Base-by-base conservation (phyloP, 805 yeast species). In the Yarrowia yakushimensis region DNA sequence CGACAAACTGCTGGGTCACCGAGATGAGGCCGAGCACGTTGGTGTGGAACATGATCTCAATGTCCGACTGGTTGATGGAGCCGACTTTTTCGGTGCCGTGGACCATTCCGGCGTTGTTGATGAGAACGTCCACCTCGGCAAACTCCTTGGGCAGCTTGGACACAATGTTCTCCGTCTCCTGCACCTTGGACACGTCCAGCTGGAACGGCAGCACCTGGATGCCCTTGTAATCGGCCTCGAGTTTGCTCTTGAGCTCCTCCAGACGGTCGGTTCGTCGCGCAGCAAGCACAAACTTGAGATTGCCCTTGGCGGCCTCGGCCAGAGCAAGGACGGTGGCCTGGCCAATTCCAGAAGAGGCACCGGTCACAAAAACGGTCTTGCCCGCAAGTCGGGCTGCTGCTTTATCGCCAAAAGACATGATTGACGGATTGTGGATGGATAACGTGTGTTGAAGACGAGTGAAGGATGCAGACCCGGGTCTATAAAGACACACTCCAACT, bases 291-390 rank as follows among this genome's bases (percentile, higher is more conserved):
- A 90, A 79, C 69, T 87, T 85, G 68, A 87, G 72, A 12, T 85
- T 73, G 31, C 96, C 96, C 52, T 82, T 78, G 22, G 93, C 79
- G 15, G 90, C 89, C 22, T 78, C 84, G 43, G 97, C 94, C 67
- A 90, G 85, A 72, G 92, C 96, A 50, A 80, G 74, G 15, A 97
- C 98, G 11, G 97, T 91, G 61, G 96, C 94, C 67, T 84, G 84
- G 12, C 98, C 99, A 69, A 93, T 93, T 63, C 98, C 98, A 15
- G 97, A 85, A 25, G 97, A 89, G 8, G 98, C 98, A 66, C 98
- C 98, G n/a, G 98, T 90, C 69, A 93, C 87, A 42, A 93, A 81
- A 31, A 90, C 81, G 18, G 85, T 84, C 72, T 93, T 92, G 54
- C 87, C 87, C 22, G 87, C 84, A 33, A 93, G 79, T 72, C 97